Base-by-base conservation (phyloP, 257 asterid species). In the Petunia secreta region DNA sequence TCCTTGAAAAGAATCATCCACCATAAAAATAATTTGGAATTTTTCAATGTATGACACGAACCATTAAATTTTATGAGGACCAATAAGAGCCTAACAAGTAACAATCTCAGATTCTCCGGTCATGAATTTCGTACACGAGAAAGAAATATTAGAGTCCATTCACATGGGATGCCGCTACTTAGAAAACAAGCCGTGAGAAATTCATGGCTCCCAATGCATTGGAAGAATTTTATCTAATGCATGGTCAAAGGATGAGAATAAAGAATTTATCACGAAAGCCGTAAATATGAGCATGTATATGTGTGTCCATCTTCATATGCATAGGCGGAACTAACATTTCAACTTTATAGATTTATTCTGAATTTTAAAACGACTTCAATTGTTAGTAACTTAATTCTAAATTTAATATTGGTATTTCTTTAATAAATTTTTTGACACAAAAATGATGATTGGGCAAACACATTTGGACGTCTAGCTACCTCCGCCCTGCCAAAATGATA, bases 61-160 rank as follows among this genome's bases (percentile, higher is more conserved):
- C 37, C 36, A 39, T 65, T 1, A 67, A 43, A 67, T 8, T 6
- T 3, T 41, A 8, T 40, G 25, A 5, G 73, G 39, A 43, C 54
- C 75, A 67, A 67, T 67, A 41, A 67, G 75, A 43, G 39, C 54
- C 6, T 41, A 41, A 67, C 75, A 66, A 41, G 75, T 41, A 25
- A 66, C 39, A 41, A 6, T 34, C 48, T 71, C 5, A 34, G 44
- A 48, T 48, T 25, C 43, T 71, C 50, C 36, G 25, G 77, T 34
- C 44, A 25, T 7, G 75, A 66, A 66, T 46, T 71, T 69, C 2
- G 62, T 13, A 13, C 62, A 57, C 34, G 4, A 11, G 1, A 15
- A 15, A 55, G n/a, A 57, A 15, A 3, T 57, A n/a, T 14, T 55
- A 15, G 11, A 43, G 43, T 2, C 16, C 9, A 5, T 69, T 71